Evolutionary conservation across 1,284 basidiomycete genomes (phyloP), one percentile per base, ranked within the genome.

Genomic region (Microbotryomycetes sp.): DNA sequence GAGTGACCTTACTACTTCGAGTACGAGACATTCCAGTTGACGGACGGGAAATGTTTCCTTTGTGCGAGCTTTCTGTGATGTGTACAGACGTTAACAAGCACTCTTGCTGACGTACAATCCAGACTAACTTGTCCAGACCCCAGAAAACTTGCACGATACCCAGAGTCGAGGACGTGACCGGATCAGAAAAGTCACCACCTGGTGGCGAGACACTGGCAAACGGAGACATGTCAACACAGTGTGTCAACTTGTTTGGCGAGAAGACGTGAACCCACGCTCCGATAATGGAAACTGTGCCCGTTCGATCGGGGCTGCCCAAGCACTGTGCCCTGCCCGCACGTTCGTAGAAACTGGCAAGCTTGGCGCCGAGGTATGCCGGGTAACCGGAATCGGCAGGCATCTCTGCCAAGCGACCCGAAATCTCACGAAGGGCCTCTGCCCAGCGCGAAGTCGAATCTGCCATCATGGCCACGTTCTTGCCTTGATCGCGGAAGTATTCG

Each of bases 341-440:
- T 78, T 99, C 96, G 79, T 99, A 99, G 83, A 99, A 99, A 72
- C 87, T 84, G 45, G 94, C 94, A 51, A 99, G 80, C 78, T 98
- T 98, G 55, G 94, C 93, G 72, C 88, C 81, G 66, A 98, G 84
- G 78, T 98, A 98, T 5, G 96, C 96, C 55, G 96, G 96, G 78
- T 98, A 99, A 67, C 92, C 92, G 41, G 94, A 97, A 78, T 98
- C 96, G 49, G 96, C 96, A 60, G 96, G 96, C 96, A 99, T 99
- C 79, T 99, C 96, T 41, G 96, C 96, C 60, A 99, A 78, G 79
- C 96, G 92, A 81, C 96, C 96, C 45, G 92, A 97, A 69, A 99
- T 97, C 82, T 99, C 96, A 82, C 96, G 91, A 54, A 99, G 80
- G 31, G 96, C 96, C 76, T 99, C 96, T 56, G 96, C 96, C 96